These are phyloP conservation scores for Lasiodiplodia citricola DNA, from an alignment of 2,329 filamentous ascomycete species.

Conservation along the genomic window DNA sequence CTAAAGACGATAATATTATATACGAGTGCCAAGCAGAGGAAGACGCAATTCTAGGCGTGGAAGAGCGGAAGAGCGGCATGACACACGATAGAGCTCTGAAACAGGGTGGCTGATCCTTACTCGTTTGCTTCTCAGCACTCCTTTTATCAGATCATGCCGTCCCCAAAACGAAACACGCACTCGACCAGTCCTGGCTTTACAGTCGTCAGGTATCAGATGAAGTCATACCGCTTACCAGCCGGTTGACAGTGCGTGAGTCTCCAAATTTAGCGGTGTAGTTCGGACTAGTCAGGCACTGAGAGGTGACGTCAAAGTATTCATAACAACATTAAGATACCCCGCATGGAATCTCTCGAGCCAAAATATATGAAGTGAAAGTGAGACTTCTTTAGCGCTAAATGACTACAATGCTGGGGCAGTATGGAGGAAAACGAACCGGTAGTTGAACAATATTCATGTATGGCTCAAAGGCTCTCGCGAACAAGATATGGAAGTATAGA, in stretches of 20 bases:
- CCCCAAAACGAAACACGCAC: not conserved
- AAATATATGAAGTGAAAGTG: too few relatives aligned
- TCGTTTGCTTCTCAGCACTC: not conserved
- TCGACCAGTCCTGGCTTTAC: not conserved
- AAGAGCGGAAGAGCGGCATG: not conserved
- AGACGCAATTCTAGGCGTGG: not conserved
- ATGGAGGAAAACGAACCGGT: too few relatives aligned
- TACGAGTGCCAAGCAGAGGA: not conserved
- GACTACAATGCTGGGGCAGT: too few relatives aligned
- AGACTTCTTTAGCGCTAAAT: too few relatives aligned
- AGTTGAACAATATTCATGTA: too few relatives aligned
- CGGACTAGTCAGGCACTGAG: too few relatives aligned
- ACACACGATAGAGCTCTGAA: not conserved
- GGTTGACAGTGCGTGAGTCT: not conserved
- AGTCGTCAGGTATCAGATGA: not conserved
- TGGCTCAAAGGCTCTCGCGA: too few relatives aligned
- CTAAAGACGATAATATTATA: not conserved
- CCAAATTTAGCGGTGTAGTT: too few relatives aligned
- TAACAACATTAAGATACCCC: too few relatives aligned
- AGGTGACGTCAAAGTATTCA: too few relatives aligned
- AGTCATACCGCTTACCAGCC: not conserved
- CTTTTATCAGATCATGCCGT: slow-evolving; percentile 15
- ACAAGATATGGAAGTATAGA: too few relatives aligned
- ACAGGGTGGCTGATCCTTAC: slow-evolving; percentile 15
- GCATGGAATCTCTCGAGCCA: too few relatives aligned